Conservation (phyloP, 164 flowering plant species). For the Piper longum region DNA sequence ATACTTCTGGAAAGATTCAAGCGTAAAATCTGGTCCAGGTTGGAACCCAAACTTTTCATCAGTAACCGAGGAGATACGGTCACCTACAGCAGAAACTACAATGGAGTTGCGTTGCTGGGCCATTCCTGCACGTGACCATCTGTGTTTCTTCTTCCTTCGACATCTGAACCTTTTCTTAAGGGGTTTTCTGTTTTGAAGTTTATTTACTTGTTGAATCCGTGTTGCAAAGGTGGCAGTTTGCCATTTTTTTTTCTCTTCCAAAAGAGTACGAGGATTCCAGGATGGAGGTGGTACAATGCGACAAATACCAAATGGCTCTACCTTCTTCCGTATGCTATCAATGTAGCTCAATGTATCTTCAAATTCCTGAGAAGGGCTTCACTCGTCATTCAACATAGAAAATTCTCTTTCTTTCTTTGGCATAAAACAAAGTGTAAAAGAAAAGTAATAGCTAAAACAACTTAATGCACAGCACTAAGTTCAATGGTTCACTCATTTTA, state of each 20-base stretch:
- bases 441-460: background rate
- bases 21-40: constrained; percentile 68
- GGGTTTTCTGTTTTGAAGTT: constrained; percentile 82
- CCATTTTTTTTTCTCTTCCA: constrained; percentile 51
- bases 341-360: constrained; percentile 64
- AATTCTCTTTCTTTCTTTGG: no score
- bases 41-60: constrained; percentile 83
- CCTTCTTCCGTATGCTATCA: constrained; percentile 43
- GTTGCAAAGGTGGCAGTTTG: constrained; percentile 50
- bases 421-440: background rate
- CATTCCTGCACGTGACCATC: constrained; percentile 31
- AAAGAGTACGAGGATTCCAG: constrained; percentile 71
- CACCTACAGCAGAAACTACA: constrained; percentile 27
- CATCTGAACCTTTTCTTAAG: constrained; percentile 40
- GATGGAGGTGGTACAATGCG: constrained; percentile 78
- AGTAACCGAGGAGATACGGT: constrained; percentile 24
- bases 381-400: background rate
- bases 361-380: constrained; percentile 41
- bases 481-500: background rate
- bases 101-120: constrained; percentile 21
- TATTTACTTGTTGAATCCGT: constrained; percentile 56
- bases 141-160: constrained; percentile 48
- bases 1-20: constrained; percentile 45
- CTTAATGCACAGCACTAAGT: background rate
- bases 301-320: constrained; percentile 77